A percentile compares a stretch with the other conserved stretches of the same genome.
These are phyloP conservation scores for Aspergillus nomiae DNA, from an alignment of 2,329 filamentous ascomycete species.

Conservation along the genomic window DNA sequence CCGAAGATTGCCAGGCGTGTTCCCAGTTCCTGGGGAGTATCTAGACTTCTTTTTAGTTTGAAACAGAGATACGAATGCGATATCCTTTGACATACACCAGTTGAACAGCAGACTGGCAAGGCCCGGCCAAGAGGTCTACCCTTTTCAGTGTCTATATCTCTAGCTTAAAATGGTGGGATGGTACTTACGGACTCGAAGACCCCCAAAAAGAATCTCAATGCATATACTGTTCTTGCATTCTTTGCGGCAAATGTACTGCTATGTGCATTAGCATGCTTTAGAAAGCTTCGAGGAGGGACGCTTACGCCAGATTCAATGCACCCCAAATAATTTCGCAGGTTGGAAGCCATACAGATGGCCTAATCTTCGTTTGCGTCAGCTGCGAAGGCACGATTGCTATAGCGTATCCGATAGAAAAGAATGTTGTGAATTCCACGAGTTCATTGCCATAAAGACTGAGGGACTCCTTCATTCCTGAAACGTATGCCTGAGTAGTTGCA, in stretches of 20 bases:
- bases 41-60: background rate
- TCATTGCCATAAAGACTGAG: constrained; percentile 43
- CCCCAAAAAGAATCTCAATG: constrained; percentile 40
- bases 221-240: constrained; percentile 36
- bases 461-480: constrained; percentile 44
- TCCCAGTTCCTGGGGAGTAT: constrained; percentile 16
- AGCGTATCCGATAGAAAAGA: constrained; percentile 44
- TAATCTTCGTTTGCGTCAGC: constrained; percentile 20
- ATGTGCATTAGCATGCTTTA: background rate
- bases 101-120: constrained; percentile 27
- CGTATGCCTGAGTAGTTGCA: constrained; percentile 32
- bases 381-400: constrained; percentile 34
- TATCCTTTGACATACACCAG: constrained; percentile 16
- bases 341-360: constrained; percentile 21
- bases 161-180: background rate
- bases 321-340: constrained; percentile 32
- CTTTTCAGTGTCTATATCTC: background rate
- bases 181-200: constrained; percentile 31
- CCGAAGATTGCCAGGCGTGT: constrained; percentile 20
- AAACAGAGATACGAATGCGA: background rate
- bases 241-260: constrained; percentile 23
- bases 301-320: constrained; percentile 22
- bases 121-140: constrained; percentile 31
- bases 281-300: background rate
- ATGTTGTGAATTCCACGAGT: constrained; percentile 45